Evolutionary conservation across 2,329 filamentous ascomycete genomes (phyloP).

Genomic region (Aspergillus sp.): DNA sequence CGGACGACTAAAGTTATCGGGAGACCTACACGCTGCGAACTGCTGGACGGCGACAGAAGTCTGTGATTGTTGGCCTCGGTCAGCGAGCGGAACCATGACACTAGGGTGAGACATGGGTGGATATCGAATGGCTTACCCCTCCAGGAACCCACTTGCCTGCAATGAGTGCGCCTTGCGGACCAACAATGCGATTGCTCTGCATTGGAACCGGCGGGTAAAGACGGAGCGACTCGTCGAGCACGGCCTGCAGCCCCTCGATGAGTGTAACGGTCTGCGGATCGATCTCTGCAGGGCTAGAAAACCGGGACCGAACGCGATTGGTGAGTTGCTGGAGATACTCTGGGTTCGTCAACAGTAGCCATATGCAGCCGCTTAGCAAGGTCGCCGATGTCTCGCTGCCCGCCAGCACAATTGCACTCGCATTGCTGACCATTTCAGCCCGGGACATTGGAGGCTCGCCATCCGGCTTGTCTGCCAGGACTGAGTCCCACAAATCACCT

Average conservation of each 20-base stretch:
- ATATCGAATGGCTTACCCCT: constrained; percentile 7
- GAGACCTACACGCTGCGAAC: constrained; percentile 6
- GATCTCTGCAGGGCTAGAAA: constrained; percentile 31
- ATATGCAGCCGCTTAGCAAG: constrained; percentile 37
- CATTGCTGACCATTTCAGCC: constrained; percentile 20
- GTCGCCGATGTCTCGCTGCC: constrained; percentile 45
- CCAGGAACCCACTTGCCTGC: constrained; percentile 35
- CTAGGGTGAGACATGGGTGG: too few species aligned
- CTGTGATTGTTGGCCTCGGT: neutral
- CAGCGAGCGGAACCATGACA: neutral
- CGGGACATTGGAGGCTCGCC: neutral
- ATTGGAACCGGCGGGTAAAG: constrained; percentile 40
- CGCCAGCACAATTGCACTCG: constrained; percentile 32
- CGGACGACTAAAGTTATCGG: constrained; percentile 9
- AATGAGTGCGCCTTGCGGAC: constrained; percentile 30
- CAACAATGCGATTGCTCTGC: constrained; percentile 26
- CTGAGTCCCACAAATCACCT: constrained; percentile 20
- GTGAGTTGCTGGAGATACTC: constrained; percentile 17
- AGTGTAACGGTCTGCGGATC: constrained; percentile 20
- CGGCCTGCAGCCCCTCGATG: constrained; percentile 44
- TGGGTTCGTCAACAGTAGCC: constrained; percentile 25
- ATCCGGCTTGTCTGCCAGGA: neutral
- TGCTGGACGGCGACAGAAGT: constrained; percentile 9
- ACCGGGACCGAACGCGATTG: constrained; percentile 25
- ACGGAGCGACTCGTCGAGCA: constrained; percentile 47